Evolutionary conservation across 2,329 filamentous ascomycete genomes (phyloP).

Genomic region (Diaporthe sp.): DNA sequence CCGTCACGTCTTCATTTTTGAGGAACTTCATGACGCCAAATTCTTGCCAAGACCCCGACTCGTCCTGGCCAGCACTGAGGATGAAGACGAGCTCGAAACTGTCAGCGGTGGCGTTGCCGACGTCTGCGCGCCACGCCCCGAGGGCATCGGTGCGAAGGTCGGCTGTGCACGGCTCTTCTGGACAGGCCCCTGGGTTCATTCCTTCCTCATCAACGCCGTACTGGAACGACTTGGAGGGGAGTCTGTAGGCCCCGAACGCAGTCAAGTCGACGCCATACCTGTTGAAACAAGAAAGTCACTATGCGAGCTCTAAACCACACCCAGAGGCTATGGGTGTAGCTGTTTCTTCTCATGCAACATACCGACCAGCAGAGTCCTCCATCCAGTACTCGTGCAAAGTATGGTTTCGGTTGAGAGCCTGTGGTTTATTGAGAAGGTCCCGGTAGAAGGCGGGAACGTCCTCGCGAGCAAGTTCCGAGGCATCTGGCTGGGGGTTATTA

Average conservation of each 20-base stretch:
- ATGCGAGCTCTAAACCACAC: no score
- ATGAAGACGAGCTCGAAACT: slow-evolving; percentile 66
- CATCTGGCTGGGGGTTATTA: slow-evolving; percentile 60
- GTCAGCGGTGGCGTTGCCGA: slow-evolving; percentile 61
- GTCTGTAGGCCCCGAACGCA: slow-evolving; percentile 63
- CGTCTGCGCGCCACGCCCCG: slow-evolving; percentile 62
- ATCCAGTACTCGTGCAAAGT: slow-evolving; percentile 71
- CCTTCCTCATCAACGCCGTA: slow-evolving; percentile 61
- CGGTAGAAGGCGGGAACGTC: slow-evolving; percentile 64
- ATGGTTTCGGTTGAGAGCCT: slow-evolving; percentile 62
- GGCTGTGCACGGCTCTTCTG: slow-evolving; percentile 55
- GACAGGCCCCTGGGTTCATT: slow-evolving; percentile 62
- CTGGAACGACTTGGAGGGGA: slow-evolving; percentile 61
- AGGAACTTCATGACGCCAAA: slow-evolving; percentile 67
- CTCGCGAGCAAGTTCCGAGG: slow-evolving; percentile 55
- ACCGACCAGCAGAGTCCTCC: slow-evolving; percentile 65
- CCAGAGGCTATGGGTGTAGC: no score
- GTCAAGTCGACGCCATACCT: slow-evolving; percentile 63
- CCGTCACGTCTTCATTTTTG: slow-evolving; percentile 59
- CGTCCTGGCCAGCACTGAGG: slow-evolving; percentile 66
- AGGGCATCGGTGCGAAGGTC: slow-evolving; percentile 63
- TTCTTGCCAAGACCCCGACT: slow-evolving; percentile 68
- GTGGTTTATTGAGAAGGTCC: slow-evolving; percentile 63
- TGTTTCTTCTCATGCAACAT: no score
- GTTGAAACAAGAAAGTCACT: no score